Evolutionary conservation across 345 rosid species (phyloP).

Genomic region (Salix exigua): DNA sequence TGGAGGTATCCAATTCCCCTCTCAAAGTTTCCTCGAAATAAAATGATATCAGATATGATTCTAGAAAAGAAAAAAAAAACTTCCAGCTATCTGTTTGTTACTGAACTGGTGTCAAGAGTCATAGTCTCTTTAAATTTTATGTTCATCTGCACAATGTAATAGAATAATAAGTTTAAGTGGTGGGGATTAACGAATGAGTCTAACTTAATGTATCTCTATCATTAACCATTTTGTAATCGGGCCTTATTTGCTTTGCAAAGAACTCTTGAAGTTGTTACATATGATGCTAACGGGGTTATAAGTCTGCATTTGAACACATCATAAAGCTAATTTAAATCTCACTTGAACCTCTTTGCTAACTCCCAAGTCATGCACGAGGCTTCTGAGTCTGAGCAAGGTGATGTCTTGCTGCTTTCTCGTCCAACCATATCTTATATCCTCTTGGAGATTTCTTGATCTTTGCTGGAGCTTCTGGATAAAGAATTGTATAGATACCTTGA

Average conservation of each 20-base stretch:
- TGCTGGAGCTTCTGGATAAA: neutral
- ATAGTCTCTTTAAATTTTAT: too few species aligned
- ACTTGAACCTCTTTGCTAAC: neutral
- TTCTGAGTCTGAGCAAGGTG: neutral
- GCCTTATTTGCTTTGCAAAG: neutral
- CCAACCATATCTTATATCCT: neutral
- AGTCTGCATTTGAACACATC: neutral
- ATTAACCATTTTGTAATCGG: neutral
- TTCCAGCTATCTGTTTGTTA: too few species aligned
- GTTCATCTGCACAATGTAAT: neutral
- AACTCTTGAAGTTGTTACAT: neutral
- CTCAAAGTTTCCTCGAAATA: neutral
- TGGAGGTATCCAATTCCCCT: constrained; percentile 55
- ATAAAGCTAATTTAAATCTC: neutral
- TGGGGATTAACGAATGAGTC: neutral
- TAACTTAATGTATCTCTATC: neutral
- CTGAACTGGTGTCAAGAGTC: too few species aligned
- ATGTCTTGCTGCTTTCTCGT: neutral
- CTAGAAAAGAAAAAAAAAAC: too few species aligned
- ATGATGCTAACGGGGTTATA: neutral
- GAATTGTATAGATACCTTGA: neutral
- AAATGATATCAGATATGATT: too few species aligned
- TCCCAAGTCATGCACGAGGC: neutral
- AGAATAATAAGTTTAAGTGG: neutral
- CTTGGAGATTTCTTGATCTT: neutral